These are phyloP conservation scores for Cokeromyces recurvatus DNA, from an alignment of 371 early-diverging fungal species.

Conservation along the genomic window DNA sequence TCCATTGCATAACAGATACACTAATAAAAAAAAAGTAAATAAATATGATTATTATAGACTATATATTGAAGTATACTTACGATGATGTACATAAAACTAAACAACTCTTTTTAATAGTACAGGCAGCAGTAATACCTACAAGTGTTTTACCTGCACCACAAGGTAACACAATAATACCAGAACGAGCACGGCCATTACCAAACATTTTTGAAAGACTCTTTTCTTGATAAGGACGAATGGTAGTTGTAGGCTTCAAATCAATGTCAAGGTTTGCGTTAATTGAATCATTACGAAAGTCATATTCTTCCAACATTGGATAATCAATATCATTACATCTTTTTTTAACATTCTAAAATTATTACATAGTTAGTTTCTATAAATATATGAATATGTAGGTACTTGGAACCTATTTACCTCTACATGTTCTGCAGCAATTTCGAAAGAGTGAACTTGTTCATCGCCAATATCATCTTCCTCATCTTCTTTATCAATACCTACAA, in stretches of 20 bases:
- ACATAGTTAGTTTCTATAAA: background rate
- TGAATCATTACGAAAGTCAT: constrained; percentile 96
- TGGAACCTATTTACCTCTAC: constrained; percentile 77
- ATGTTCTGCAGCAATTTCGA: constrained; percentile 78
- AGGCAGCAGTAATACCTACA: constrained; percentile 99
- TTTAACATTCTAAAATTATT: constrained; percentile 61
- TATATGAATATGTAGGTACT: background rate
- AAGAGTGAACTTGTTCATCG: constrained; percentile 74
- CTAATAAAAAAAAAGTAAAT: constrained; percentile 21
- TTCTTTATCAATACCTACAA: constrained; percentile 58
- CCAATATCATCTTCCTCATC: constrained; percentile 69
- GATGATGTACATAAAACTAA: constrained; percentile 97
- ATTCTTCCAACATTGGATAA: constrained; percentile 98
- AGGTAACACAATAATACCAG: constrained; percentile 99
- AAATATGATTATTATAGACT: background rate
- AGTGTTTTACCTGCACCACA: constrained; percentile 99
- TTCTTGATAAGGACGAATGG: constrained; percentile 98
- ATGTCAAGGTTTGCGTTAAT: constrained; percentile 86
- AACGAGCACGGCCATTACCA: constrained; percentile 96
- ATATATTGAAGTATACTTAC: constrained; percentile 18
- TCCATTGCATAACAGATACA: constrained; percentile 99
- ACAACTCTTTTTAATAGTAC: constrained; percentile 96
- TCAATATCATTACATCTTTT: constrained; percentile 95
- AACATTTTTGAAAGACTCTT: constrained; percentile 99
- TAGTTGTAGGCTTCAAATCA: constrained; percentile 95